Percentiles rank a stretch among this genome's conserved stretches.
phyloP scores from a whole-genome alignment of 73 alveolate species.

The Paramecium sonneborni region DNA sequence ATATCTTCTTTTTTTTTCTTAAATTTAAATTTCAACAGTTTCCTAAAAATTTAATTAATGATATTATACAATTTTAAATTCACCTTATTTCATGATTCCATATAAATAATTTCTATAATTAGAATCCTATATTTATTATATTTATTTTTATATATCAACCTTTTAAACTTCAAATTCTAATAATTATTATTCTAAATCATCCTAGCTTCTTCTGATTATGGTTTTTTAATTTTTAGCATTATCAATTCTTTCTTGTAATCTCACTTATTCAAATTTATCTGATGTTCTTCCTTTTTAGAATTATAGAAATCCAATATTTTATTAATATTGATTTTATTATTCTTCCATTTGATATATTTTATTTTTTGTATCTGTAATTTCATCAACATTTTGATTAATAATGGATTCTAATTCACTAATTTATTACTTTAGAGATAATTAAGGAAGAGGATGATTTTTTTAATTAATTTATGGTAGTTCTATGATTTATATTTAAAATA shows the following conservation, averaged over 20 bases:
- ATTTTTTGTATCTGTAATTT: background rate
- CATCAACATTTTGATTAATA: background rate
- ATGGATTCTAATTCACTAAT: background rate
- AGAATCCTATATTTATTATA: background rate
- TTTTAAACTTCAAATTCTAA: constrained; percentile 17
- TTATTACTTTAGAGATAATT: background rate
- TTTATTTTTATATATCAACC: background rate
- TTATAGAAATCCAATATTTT: background rate
- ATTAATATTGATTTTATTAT: background rate
- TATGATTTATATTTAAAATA: background rate
- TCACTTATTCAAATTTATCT: constrained; percentile 34
- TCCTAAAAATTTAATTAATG: background rate
- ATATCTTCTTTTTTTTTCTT: background rate
- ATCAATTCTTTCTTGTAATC: constrained; percentile 41
- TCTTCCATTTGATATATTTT: constrained; percentile 32
- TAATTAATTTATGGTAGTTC: background rate
- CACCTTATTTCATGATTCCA: constrained; percentile 16
- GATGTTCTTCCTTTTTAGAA: background rate
- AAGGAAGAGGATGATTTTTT: background rate
- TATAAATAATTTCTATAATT: background rate
- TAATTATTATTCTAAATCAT: constrained; percentile 4
- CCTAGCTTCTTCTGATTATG: background rate
- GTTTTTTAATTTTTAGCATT: constrained; percentile 9
- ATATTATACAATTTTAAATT: background rate
- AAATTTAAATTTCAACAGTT: background rate